Evolutionary conservation across 176 grass and related monocot genomes (phyloP), one percentile per base, ranked within the genome.

Genomic region (Cocos nucifera): DNA sequence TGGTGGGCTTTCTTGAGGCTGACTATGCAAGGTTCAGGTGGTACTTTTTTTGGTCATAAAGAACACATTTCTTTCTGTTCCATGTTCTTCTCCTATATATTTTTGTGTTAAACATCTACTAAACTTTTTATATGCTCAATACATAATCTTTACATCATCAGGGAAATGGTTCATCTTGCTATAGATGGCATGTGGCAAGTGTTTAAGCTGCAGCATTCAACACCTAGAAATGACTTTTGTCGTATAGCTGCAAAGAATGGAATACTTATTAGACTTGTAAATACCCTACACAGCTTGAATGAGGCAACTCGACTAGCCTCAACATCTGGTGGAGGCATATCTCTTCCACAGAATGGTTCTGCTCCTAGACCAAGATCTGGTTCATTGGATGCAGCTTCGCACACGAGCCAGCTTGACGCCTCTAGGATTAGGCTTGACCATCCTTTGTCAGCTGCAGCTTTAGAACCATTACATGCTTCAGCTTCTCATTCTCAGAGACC

Each of bases 131-230:
- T 44, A 44, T 44, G 35, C 10, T 44, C 35, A 44, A 61, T 16
- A 61, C 32, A 17, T 15, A 25, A 4, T 58, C 21, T 49, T 1
- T 4, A 17, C 6, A 14, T 75, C 72, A 70, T 54, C 84, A 98
- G 93, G 84, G 87, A 88, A 74, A 89, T 98, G 93, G 93, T 98
- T 63, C 93, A 92, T 83, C 75, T 98, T 59, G 88, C 93, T 22
- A 86, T 98, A 73, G 93, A 98, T 86, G 81, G 84, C 56, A 92
- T 98, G 72, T 98, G 93, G 84, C 93, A 98, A 74, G 87, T 98
- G 17, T 89, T 98, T 67, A 92, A 92, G 54, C 87, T 98, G 50
- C 93, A 92, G 74, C 84, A 86, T 64, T 88, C 84, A 71, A 86
- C 82, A 62, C 82, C 51, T 19, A 80, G 84, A 82, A 98, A 98